Conservation (phyloP, 805 yeast species). For the Groenewaldozyma salmanticensis region DNA sequence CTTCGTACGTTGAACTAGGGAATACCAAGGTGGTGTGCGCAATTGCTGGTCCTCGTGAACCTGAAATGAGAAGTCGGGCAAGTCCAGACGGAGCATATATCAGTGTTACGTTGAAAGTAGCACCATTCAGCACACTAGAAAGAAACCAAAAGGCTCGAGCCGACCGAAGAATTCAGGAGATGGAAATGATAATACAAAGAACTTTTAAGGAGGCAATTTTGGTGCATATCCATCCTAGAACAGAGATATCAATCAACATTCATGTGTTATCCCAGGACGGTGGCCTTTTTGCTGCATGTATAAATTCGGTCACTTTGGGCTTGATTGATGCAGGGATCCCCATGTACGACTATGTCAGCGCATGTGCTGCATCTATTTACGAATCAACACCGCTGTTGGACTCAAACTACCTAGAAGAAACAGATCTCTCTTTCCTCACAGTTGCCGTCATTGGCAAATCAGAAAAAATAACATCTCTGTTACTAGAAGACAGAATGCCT, state of each 20-base stretch:
- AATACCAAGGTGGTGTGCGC: constrained; percentile 78
- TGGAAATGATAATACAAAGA: constrained; percentile 23
- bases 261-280: constrained; percentile 88
- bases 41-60: constrained; percentile 88
- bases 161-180: constrained; percentile 37
- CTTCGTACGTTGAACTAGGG: constrained; percentile 87
- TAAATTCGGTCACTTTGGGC: constrained; percentile 83
- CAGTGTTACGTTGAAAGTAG: constrained; percentile 55
- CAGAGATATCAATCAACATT: constrained; percentile 63
- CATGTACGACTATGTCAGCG: constrained; percentile 80
- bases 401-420: constrained; percentile 72
- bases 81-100: constrained; percentile 46
- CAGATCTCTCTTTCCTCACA: constrained; percentile 71
- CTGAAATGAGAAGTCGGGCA: constrained; percentile 39
- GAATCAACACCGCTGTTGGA: constrained; percentile 77
- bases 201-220: constrained; percentile 49
- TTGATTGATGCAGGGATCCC: constrained; percentile 92
- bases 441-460: constrained; percentile 77
- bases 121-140: constrained; percentile 73
- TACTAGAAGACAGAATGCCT: constrained; percentile 77
- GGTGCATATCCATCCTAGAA: constrained; percentile 68
- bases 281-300: constrained; percentile 66
- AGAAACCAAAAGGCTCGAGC: constrained; percentile 58
- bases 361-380: constrained; percentile 69
- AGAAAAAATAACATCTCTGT: constrained; percentile 65